These are phyloP conservation scores for Parvularia atlantis DNA, from an alignment of 78 protist genomes.

Conservation along the genomic window DNA sequence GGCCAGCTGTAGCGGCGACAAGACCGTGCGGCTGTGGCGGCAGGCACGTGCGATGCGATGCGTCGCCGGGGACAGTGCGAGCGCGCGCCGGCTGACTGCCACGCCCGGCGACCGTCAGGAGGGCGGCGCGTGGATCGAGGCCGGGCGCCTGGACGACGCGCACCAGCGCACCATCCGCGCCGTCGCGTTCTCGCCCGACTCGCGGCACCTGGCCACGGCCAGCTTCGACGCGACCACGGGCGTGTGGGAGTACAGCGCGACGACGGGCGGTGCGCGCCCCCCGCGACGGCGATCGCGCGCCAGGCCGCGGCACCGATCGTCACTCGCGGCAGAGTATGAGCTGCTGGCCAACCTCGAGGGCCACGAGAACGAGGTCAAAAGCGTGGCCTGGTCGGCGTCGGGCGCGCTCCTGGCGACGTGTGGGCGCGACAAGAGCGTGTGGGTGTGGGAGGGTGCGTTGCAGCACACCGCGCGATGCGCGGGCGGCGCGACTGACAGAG, in stretches of 20 bases:
- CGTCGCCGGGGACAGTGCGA: too few species aligned
- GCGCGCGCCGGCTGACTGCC: not conserved
- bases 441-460: conserved; percentile 85
- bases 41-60: not conserved
- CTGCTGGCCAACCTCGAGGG: conserved; percentile 78
- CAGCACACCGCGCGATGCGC: too few species aligned
- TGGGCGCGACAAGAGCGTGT: conserved; percentile 83
- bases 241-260: conserved; percentile 51
- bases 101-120: too few species aligned
- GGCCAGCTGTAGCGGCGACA: conserved; percentile 80
- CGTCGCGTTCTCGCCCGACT: conserved; percentile 66
- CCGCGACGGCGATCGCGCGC: too few species aligned
- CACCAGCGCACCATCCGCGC: conserved; percentile 68
- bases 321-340: conserved; percentile 32
- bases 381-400: conserved; percentile 63
- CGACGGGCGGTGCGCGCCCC: too few species aligned
- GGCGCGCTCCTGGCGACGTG: conserved; percentile 89
- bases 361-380: conserved; percentile 88
- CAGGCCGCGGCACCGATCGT: too few species aligned
- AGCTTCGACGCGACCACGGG: conserved; percentile 66
- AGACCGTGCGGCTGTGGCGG: conserved; percentile 57
- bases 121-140: not conserved
- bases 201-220: conserved; percentile 58
- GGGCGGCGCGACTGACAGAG: not conserved
- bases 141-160: conserved; percentile 15